Evolutionary conservation across 306 rosid genomes (phyloP), one percentile per base, ranked within the genome.

Genomic region (Vigna trinervia): DNA sequence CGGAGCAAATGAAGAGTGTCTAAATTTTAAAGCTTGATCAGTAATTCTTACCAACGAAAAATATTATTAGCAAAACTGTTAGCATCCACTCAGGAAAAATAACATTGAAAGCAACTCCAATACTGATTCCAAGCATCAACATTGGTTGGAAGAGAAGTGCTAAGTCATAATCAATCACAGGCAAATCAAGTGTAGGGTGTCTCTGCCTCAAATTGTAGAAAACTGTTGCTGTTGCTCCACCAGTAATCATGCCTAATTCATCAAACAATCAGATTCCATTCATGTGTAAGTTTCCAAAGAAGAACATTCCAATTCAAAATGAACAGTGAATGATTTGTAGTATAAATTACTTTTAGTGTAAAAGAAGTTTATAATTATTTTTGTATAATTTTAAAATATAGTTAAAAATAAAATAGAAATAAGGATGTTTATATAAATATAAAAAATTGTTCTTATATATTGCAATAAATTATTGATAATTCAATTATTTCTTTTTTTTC

Each of bases 31-130:
- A 28, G 11, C 30, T 59, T 13, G 6, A 38, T 12, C 13, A 32
- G 45, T 5, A 17, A 4, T 14, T 61, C 13, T 50, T 79, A 88
- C 92, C 90, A 5, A 84, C 28, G 81, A 89, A 91, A 69, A 86
- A 81, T 41, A 91, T 48, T 39, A 91, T 88, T n/a, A 88, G 79
- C 7, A 88, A 80, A 84, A 85, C 70, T 3, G 94, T 89, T 80
- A 91, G 85, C 94, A 91, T 91, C 94, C 94, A 91, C 12, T 91
- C 91, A 9, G 94, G 90, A 45, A 91, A 91, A 79, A 87, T 84
- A 48, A 91, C 90, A 41, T 89, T 91, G 84, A 88, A 89, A 45
- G 90, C 88, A 17, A 91, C 97, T 62, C 97, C 97, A 12, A 91
- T 83, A 70, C 94, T 91, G 75, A 91, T 89, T 62, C 97, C 97